phyloP scores from a whole-genome alignment of 768 basidiomycete species.

The Vishniacozyma victoriae region DNA sequence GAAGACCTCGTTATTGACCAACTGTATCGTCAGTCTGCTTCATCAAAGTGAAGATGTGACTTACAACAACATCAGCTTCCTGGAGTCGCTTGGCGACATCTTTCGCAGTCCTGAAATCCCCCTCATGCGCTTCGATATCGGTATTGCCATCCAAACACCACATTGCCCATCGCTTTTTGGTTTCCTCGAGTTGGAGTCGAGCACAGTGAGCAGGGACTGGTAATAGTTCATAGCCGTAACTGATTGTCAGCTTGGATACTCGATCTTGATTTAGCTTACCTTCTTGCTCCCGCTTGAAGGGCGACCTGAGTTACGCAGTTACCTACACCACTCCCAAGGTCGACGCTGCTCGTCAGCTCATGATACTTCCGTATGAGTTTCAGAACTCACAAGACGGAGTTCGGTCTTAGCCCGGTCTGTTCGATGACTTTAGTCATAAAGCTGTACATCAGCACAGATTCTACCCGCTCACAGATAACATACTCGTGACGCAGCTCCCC shows the following conservation, averaged over 20 bases:
- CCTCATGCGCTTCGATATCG: constrained; percentile 70
- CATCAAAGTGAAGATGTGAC: constrained; percentile 9
- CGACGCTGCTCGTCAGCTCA: constrained; percentile 49
- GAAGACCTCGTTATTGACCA: constrained; percentile 49
- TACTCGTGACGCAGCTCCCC: constrained; percentile 44
- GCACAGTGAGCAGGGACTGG: constrained; percentile 75
- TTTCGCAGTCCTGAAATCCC: constrained; percentile 70
- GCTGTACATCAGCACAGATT: constrained; percentile 14
- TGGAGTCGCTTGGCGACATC: constrained; percentile 65
- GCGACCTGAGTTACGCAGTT: constrained; percentile 78
- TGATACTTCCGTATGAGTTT: too few species aligned
- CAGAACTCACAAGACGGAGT: constrained; percentile 56
- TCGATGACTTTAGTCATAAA: constrained; percentile 61
- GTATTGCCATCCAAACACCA: constrained; percentile 75
- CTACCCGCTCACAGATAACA: constrained; percentile 3
- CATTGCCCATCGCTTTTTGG: constrained; percentile 72
- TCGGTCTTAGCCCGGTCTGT: constrained; percentile 55
- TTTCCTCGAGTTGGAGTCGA: constrained; percentile 65
- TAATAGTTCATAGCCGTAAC: constrained; percentile 76
- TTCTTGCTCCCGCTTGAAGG: constrained; percentile 54
- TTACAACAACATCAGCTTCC: constrained; percentile 83
- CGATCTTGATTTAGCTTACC: constrained; percentile 9
- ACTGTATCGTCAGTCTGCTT: constrained; percentile 20
- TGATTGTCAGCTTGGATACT: constrained; percentile 20
- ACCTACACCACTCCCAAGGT: constrained; percentile 79